A percentile compares a stretch with the other conserved stretches of the same genome.
These are phyloP conservation scores for Solanum pinnatisectum DNA, from an alignment of 257 asterid genomes.

Conservation along the genomic window DNA sequence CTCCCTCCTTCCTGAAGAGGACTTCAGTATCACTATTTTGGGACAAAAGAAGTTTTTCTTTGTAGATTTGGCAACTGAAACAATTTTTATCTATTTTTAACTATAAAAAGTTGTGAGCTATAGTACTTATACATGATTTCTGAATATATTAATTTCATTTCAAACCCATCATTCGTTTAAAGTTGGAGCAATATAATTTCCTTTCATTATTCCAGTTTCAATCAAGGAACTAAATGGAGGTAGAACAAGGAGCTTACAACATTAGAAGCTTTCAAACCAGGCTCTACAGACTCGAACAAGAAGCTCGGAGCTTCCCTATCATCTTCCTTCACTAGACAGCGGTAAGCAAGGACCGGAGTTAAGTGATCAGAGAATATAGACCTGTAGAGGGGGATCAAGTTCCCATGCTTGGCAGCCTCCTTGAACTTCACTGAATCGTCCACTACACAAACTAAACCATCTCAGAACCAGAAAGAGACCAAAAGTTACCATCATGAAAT, in stretches of 20 bases:
- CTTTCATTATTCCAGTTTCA: not conserved
- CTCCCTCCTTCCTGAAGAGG: not conserved
- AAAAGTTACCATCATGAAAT: not conserved
- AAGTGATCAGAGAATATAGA: constrained; percentile 81
- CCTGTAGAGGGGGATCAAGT: constrained; percentile 74
- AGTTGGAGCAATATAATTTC: not conserved
- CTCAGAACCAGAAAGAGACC: not conserved
- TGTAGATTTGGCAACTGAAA: not conserved
- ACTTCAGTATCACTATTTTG: not conserved
- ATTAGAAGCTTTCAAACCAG: constrained; percentile 65
- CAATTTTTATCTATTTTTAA: not conserved
- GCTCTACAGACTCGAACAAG: constrained; percentile 83
- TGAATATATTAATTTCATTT: not conserved
- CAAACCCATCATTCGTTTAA: not conserved
- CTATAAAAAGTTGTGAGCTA: not conserved
- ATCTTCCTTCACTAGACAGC: constrained; percentile 89
- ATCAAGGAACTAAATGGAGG: not conserved
- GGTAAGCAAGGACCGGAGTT: constrained; percentile 92
- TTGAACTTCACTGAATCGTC: constrained; percentile 67
- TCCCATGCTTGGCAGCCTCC: constrained; percentile 84
- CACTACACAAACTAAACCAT: constrained; percentile 24
- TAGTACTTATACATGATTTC: not conserved
- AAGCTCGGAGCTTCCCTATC: constrained; percentile 98
- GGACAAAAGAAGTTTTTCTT: not conserved
- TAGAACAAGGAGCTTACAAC: constrained; percentile 39